Percentiles rank a stretch among this genome's conserved stretches.
These are phyloP conservation scores for Cyclotella atomus DNA, from an alignment of 108 stramenopile genomes.

Conservation along the genomic window DNA sequence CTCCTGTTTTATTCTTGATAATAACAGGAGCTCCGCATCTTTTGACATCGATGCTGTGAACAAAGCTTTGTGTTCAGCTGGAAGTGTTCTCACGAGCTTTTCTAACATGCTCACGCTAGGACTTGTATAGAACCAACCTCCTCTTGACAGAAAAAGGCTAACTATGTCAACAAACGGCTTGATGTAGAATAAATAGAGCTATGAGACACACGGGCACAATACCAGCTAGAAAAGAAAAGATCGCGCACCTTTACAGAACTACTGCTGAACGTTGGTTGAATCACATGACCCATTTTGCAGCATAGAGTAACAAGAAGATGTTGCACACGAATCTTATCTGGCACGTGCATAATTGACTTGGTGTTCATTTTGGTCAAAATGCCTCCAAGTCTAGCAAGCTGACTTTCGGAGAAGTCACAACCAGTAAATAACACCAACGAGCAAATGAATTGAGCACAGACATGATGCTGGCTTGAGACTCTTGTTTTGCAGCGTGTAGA, in stretches of 20 bases:
- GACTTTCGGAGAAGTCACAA: conserved; percentile 18
- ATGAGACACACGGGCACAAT: background rate
- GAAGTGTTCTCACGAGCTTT: conserved; percentile 25
- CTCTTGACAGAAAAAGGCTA: conserved; percentile 12
- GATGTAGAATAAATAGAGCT: background rate
- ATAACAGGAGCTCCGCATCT: conserved; percentile 16
- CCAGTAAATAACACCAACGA: conserved; percentile 1
- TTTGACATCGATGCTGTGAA: conserved; percentile 6
- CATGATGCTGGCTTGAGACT: background rate
- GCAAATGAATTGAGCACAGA: conserved; percentile 17
- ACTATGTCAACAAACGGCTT: conserved; percentile 30
- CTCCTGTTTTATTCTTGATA: conserved; percentile 33
- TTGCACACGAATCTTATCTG: background rate
- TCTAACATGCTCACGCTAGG: conserved; percentile 22
- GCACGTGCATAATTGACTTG: conserved; percentile 1
- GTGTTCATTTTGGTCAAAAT: conserved; percentile 10
- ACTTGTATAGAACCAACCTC: conserved; percentile 37
- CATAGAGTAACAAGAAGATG: conserved; percentile 8
- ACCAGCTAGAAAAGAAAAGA: no score
- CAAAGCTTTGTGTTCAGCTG: conserved; percentile 13
- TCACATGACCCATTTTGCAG: conserved; percentile 19
- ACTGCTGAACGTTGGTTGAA: conserved; percentile 16
- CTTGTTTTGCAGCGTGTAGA: background rate
- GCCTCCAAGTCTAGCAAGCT: conserved; percentile 8
- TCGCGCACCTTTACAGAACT: conserved; percentile 23